Conservation (phyloP, 1,139 yeast genomes). For the Petasospora fabianii region DNA sequence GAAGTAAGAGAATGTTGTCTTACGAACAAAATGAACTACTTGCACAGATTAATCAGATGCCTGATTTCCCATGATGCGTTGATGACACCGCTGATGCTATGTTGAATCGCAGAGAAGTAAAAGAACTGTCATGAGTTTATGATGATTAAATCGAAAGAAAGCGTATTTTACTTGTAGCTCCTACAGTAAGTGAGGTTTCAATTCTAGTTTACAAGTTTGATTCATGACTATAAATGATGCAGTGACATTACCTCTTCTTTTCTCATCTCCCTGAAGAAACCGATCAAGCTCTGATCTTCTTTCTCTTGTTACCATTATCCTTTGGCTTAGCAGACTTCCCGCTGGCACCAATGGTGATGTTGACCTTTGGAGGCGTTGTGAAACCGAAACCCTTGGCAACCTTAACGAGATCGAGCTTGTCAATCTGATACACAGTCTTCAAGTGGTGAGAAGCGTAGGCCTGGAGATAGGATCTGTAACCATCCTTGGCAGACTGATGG, state of each 20-base stretch:
- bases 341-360: constrained; percentile 91
- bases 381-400: constrained; percentile 96
- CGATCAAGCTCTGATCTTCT: constrained; percentile 21
- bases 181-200: no score
- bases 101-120: no score
- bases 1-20: constrained; percentile 36
- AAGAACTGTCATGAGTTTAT: no score
- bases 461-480: constrained; percentile 92
- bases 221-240: no score
- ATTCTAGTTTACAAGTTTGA: no score
- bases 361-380: constrained; percentile 93
- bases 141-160: no score
- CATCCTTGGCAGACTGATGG: constrained; percentile 95
- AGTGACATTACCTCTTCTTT: no score
- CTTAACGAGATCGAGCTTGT: constrained; percentile 86
- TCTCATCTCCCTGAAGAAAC: no score
- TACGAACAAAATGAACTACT: constrained; percentile 48
- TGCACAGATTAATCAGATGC: constrained; percentile 34
- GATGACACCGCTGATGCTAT: no score
- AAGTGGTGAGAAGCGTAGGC: constrained; percentile 96
- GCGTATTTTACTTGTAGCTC: no score
- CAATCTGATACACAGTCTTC: constrained; percentile 94
- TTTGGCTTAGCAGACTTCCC: constrained; percentile 49
- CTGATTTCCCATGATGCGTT: constrained; percentile 10
- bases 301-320: constrained; percentile 18